Evolutionary conservation across 208 protist species (phyloP).

Genomic region (Acanthamoeba sp.): DNA sequence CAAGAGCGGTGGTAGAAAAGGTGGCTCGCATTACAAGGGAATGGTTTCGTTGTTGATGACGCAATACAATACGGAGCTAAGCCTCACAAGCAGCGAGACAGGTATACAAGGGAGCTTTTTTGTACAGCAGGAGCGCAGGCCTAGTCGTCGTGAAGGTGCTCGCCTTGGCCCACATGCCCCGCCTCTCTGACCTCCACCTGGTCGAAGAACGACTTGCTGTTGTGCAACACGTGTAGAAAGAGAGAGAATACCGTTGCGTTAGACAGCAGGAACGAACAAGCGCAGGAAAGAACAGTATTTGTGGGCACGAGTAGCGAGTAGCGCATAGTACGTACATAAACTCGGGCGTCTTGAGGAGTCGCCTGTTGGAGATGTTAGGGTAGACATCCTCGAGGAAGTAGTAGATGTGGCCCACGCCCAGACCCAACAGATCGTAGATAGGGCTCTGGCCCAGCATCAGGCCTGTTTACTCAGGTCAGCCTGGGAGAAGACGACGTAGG

Average conservation of each 20-base stretch:
- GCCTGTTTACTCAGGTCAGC: too few relatives aligned
- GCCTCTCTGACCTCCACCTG: background rate
- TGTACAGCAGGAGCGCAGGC: background rate
- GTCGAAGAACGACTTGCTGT: constrained; percentile 11
- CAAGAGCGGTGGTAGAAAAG: too few relatives aligned
- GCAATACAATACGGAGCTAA: too few relatives aligned
- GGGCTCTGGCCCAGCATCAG: constrained; percentile 71
- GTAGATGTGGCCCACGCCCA: constrained; percentile 92
- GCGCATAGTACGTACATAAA: constrained; percentile 71
- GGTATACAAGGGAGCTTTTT: too few relatives aligned
- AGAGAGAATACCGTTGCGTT: too few relatives aligned
- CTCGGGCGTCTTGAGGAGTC: constrained; percentile 79
- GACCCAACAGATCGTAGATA: constrained; percentile 88
- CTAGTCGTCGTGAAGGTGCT: constrained; percentile 1
- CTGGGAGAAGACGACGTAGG: too few relatives aligned
- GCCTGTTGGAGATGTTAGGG: constrained; percentile 77
- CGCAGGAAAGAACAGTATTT: too few relatives aligned
- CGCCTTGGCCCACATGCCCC: background rate
- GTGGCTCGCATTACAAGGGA: too few relatives aligned
- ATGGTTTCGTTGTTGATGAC: too few relatives aligned
- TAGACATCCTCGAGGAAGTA: constrained; percentile 93
- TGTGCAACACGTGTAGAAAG: background rate
- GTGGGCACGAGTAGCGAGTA: background rate
- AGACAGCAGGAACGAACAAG: too few relatives aligned
- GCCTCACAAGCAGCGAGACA: too few relatives aligned